Percentiles rank a stretch among this genome's conserved stretches.
phyloP scores from a whole-genome alignment of 2,329 filamentous ascomycete species.

The Nemania sp. region DNA sequence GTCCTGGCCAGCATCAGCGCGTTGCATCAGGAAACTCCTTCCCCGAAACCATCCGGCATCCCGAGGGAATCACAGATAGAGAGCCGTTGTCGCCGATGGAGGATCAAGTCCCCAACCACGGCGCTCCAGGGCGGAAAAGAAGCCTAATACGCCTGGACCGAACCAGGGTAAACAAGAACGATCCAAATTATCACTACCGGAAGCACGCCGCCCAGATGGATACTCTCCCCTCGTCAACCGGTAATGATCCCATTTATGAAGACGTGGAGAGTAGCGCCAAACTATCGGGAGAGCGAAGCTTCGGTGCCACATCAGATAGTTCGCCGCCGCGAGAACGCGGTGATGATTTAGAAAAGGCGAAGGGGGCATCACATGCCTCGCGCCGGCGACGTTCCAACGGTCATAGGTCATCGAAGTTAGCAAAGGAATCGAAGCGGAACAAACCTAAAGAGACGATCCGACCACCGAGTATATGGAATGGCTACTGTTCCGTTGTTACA shows the following conservation, averaged over 20 bases:
- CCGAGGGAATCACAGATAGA: slow-evolving; percentile 61
- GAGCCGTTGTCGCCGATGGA: slow-evolving; percentile 58
- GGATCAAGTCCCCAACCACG: slow-evolving; percentile 37
- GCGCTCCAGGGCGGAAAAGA: slow-evolving; percentile 67
- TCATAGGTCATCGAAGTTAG: slow-evolving; percentile 67
- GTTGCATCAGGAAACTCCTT: slow-evolving; percentile 62
- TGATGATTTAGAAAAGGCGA: slow-evolving; percentile 44
- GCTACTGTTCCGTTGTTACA: slow-evolving; percentile 91
- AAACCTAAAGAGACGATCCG: slow-evolving; percentile 66
- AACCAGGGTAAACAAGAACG: slow-evolving; percentile 79
- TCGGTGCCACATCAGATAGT: slow-evolving; percentile 52
- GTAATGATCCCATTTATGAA: slow-evolving; percentile 86
- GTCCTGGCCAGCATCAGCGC: slow-evolving; percentile 54
- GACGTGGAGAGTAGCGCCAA: slow-evolving; percentile 70
- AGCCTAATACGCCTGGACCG: slow-evolving; percentile 90
- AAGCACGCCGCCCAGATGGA: slow-evolving; percentile 94
- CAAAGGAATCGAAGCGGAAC: slow-evolving; percentile 55
- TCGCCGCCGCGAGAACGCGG: slow-evolving; percentile 46
- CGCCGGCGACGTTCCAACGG: slow-evolving; percentile 52
- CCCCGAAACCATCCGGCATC: slow-evolving; percentile 59
- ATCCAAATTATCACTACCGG: slow-evolving; percentile 95
- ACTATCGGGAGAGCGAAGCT: slow-evolving; percentile 51
- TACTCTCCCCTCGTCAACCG: slow-evolving; percentile 86
- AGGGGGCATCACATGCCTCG: slow-evolving; percentile 41
- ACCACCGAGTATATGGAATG: slow-evolving; percentile 89